These are phyloP conservation scores for Pyrenophora tritici-repentis DNA, from an alignment of 2,329 filamentous ascomycete species.

Conservation along the genomic window DNA sequence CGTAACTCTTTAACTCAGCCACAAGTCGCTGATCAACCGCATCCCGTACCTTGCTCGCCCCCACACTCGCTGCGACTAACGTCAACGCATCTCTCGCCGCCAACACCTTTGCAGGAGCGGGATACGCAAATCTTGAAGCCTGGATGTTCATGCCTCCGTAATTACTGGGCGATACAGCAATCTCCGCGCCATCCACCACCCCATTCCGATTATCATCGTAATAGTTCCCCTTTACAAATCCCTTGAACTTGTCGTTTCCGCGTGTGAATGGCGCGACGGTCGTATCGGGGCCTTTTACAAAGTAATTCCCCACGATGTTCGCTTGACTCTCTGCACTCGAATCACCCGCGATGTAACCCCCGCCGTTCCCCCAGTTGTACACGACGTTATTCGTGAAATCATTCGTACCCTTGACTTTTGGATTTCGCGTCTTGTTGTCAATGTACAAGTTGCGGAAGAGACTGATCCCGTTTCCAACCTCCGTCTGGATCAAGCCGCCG, in stretches of 20 bases:
- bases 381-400: conserved; percentile 59
- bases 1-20: conserved; percentile 53
- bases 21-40: conserved; percentile 52
- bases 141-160: conserved; percentile 57
- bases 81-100: conserved; percentile 49
- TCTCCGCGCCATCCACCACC: conserved; percentile 53
- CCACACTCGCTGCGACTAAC: conserved; percentile 49
- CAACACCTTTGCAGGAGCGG: conserved; percentile 49
- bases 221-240: conserved; percentile 59
- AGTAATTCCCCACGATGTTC: conserved; percentile 63
- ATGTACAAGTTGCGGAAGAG: conserved; percentile 62
- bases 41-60: conserved; percentile 54
- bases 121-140: conserved; percentile 50
- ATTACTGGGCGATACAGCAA: conserved; percentile 51
- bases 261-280: conserved; percentile 58
- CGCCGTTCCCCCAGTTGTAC: conserved; percentile 62
- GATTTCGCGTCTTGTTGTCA: conserved; percentile 63
- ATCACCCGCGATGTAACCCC: conserved; percentile 61
- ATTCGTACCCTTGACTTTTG: conserved; percentile 62
- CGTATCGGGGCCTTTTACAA: conserved; percentile 60
- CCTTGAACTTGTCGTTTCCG: conserved; percentile 61
- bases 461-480: conserved; percentile 53
- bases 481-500: conserved; percentile 58
- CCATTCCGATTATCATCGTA: conserved; percentile 59
- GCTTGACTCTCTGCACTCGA: conserved; percentile 54